These are phyloP conservation scores for Tuber microsphaerosporum DNA, from an alignment of 495 filamentous ascomycete genomes.

Conservation along the genomic window DNA sequence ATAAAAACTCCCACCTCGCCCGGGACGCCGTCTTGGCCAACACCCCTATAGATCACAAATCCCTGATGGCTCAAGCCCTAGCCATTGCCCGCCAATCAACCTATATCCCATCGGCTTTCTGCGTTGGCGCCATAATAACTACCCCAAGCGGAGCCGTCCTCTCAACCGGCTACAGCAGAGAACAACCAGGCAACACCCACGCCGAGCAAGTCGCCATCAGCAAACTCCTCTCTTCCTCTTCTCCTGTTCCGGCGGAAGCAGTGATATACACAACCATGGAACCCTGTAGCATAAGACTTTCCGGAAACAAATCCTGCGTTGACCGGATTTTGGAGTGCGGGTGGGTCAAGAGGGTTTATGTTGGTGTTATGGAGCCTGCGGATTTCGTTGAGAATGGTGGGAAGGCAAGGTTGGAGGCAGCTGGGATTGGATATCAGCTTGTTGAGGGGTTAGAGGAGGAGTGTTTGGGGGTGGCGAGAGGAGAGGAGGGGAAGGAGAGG, in stretches of 20 bases:
- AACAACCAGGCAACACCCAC: slow-evolving; percentile 87
- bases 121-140: slow-evolving; percentile 80
- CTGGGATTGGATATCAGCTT: slow-evolving; percentile 64
- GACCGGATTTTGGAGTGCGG: slow-evolving; percentile 66
- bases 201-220: slow-evolving; percentile 85
- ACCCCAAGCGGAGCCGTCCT: slow-evolving; percentile 58
- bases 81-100: slow-evolving; percentile 67
- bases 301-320: slow-evolving; percentile 74
- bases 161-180: slow-evolving; percentile 82
- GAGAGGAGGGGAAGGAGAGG: slow-evolving; percentile 58
- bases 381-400: slow-evolving; percentile 82
- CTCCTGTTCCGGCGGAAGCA: slow-evolving; percentile 43
- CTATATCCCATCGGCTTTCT: slow-evolving; percentile 81
- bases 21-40: slow-evolving; percentile 15
- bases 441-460: slow-evolving; percentile 71
- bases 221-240: slow-evolving; percentile 55
- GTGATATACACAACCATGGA: slow-evolving; percentile 91
- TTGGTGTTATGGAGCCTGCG: slow-evolving; percentile 80
- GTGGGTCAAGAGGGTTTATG: slow-evolving; percentile 69
- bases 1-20: slow-evolving; percentile 36
- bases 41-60: slow-evolving; percentile 50
- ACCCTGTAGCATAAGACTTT: slow-evolving; percentile 74
- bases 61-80: slow-evolving; percentile 67
- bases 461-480: slow-evolving; percentile 71
- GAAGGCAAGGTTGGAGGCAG: slow-evolving; percentile 59